Conservation (phyloP, 345 rosid species). For the Eucalyptus fibrosa region DNA sequence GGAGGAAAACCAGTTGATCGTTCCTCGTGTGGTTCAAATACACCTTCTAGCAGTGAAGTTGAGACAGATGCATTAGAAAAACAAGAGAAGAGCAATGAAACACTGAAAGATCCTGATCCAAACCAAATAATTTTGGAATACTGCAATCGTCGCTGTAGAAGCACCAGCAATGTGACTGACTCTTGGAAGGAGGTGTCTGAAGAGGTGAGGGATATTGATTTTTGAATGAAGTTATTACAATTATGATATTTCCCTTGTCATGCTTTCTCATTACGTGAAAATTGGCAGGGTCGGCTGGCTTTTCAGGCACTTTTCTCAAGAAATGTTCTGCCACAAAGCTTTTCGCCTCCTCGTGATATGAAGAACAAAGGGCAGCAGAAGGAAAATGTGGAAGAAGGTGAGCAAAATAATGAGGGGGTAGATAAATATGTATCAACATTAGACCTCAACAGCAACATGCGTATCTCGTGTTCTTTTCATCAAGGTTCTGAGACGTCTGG, state of each 20-base stretch:
- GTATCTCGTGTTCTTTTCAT: not conserved
- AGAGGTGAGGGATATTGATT: constrained; percentile 23
- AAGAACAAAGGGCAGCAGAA: constrained; percentile 3
- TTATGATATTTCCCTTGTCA: not conserved
- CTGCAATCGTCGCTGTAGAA: constrained; percentile 44
- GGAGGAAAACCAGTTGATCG: constrained; percentile 65
- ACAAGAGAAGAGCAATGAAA: constrained; percentile 34
- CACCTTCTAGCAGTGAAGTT: constrained; percentile 73
- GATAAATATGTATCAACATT: constrained; percentile 18
- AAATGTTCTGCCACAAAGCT: constrained; percentile 82
- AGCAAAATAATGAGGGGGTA: constrained; percentile 15
- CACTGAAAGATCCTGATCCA: constrained; percentile 39
- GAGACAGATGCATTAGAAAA: constrained; percentile 65
- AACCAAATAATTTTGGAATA: constrained; percentile 26
- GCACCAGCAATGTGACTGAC: constrained; percentile 33
- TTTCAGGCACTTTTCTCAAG: constrained; percentile 86
- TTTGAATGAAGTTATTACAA: not conserved
- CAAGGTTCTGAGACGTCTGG: constrained; percentile 21
- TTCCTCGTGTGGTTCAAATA: constrained; percentile 94
- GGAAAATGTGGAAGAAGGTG: constrained; percentile 12
- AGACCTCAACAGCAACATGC: constrained; percentile 35
- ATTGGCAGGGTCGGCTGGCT: constrained; percentile 80
- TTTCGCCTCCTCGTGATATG: constrained; percentile 43
- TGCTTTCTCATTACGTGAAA: not conserved
- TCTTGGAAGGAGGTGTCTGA: constrained; percentile 90